Evolutionary conservation across 2,329 filamentous ascomycete genomes (phyloP).

Genomic region (Diaporthe helianthi): DNA sequence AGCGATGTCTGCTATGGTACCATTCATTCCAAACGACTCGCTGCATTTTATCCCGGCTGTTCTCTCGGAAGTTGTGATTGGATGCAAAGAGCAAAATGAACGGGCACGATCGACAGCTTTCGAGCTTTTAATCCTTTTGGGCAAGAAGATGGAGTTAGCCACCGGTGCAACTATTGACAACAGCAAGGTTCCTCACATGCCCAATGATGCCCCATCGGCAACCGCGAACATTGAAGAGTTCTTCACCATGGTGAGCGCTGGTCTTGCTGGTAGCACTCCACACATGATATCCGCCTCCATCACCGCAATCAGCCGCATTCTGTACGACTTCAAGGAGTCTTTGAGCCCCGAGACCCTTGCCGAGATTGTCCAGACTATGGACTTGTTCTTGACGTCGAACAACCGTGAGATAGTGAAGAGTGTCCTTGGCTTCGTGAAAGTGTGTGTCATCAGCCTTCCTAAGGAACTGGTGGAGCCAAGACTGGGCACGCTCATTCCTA

Average conservation of each 20-base stretch:
- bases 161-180: slow-evolving; percentile 81
- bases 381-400: slow-evolving; percentile 93
- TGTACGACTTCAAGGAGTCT: slow-evolving; percentile 85
- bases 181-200: slow-evolving; percentile 86
- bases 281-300: slow-evolving; percentile 99
- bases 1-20: slow-evolving; percentile 81
- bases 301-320: slow-evolving; percentile 88
- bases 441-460: slow-evolving; percentile 87
- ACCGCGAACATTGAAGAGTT: slow-evolving; percentile 90
- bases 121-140: slow-evolving; percentile 87
- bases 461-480: slow-evolving; percentile 79
- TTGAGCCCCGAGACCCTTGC: slow-evolving; percentile 74
- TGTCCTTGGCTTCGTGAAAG: slow-evolving; percentile 95
- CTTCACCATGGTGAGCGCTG: slow-evolving; percentile 97
- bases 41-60: slow-evolving; percentile 94
- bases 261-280: slow-evolving; percentile 88
- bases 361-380: slow-evolving; percentile 92
- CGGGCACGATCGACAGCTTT: slow-evolving; percentile 90
- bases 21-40: slow-evolving; percentile 76
- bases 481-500: slow-evolving; percentile 80
- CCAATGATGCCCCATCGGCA: slow-evolving; percentile 76
- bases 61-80: slow-evolving; percentile 92
- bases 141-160: slow-evolving; percentile 73
- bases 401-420: slow-evolving; percentile 97
- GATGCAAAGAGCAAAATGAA: slow-evolving; percentile 97